A percentile compares a stretch with the other conserved stretches of the same genome.
Conservation (phyloP, 805 yeast species). For the Ogataea wickerhamii region DNA sequence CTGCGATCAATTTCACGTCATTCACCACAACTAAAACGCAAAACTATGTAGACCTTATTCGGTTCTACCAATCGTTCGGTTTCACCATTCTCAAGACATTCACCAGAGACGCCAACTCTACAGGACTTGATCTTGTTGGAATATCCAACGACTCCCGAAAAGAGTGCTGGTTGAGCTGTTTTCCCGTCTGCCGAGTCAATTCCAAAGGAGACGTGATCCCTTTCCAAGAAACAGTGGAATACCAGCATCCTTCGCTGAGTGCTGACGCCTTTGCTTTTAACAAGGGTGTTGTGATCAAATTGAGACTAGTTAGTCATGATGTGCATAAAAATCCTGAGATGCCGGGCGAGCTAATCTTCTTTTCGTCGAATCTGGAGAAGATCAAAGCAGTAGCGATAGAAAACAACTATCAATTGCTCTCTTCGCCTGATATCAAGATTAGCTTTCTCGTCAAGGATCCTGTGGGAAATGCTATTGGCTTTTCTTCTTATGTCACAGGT, state of each 20-base stretch:
- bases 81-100: slow-evolving; percentile 58
- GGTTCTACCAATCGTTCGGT: slow-evolving; percentile 61
- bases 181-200: slow-evolving; percentile 41
- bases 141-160: slow-evolving; percentile 61
- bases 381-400: slow-evolving; percentile 20
- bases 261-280: slow-evolving; percentile 14
- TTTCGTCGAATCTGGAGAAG: slow-evolving; percentile 36
- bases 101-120: slow-evolving; percentile 46
- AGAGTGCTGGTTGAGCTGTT: slow-evolving; percentile 72
- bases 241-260: slow-evolving; percentile 18
- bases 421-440: slow-evolving; percentile 16
- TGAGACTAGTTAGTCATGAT: slow-evolving; percentile 39
- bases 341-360: slow-evolving; percentile 38
- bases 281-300: slow-evolving; percentile 45
- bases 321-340: slow-evolving; percentile 33
- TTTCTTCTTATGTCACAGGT: slow-evolving; percentile 45
- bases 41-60: slow-evolving; percentile 43
- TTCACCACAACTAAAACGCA: slow-evolving; percentile 51
- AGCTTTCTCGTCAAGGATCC: slow-evolving; percentile 53
- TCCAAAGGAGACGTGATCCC: slow-evolving; percentile 24
- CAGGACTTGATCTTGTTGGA: slow-evolving; percentile 41
- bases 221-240: slow-evolving; percentile 36
- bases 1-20: slow-evolving; percentile 51
- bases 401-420: slow-evolving; percentile 19
- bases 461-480: slow-evolving; percentile 57